Evolutionary conservation across 2,329 filamentous ascomycete genomes (phyloP), one percentile per base, ranked within the genome.

Genomic region (Pyrenochaeta sp.): DNA sequence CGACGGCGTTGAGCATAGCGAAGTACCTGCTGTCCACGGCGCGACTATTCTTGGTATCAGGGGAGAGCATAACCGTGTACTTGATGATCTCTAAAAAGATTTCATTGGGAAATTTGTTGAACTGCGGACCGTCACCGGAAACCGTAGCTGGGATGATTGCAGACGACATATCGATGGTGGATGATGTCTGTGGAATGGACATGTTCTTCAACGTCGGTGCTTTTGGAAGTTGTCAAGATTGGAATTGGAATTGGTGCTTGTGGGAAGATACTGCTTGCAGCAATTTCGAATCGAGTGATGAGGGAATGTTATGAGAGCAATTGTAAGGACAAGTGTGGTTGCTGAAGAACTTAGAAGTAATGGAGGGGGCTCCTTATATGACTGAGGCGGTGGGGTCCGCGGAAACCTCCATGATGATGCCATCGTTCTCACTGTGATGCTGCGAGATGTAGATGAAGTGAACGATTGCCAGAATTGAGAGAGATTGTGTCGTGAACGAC

Each of bases 1-100:
- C 44, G 37, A 50, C 7, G 11, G 11, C 33, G 20, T 58, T 60
- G 27, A 62, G 18, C 17, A 21, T 7, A 27, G 2, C 15, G 35
- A 55, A 60, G 14, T 15, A 14, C 2, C 31, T 30, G 3, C 42
- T 15, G 36, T 50, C 40, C 37, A 60, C 45, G 35, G 44, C n/a
- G 3, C 15, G 39, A 21, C 49, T 32, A n/a, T 52, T 49, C 29
- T 36, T 43, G 21, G 33, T 15, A 17, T 36, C 36, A 5, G 39
- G 39, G 3, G 11, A 29, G 6, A 15, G 23, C 12, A 21, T 7
- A 18, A 41, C 39, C 15, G 14, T 3, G n/a, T 48, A 45, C 21
- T 45, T 49, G 51, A 67, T 50, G 53, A 67, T 62, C 23, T 54
- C 35, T n/a, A 45, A 17, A 4, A 61, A 18, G 11, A 67, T 31